A percentile compares a stretch with the other conserved stretches of the same genome.
These are phyloP conservation scores for Gypsophila paniculata DNA, from an alignment of 179 eudicot genomes.

Conservation along the genomic window DNA sequence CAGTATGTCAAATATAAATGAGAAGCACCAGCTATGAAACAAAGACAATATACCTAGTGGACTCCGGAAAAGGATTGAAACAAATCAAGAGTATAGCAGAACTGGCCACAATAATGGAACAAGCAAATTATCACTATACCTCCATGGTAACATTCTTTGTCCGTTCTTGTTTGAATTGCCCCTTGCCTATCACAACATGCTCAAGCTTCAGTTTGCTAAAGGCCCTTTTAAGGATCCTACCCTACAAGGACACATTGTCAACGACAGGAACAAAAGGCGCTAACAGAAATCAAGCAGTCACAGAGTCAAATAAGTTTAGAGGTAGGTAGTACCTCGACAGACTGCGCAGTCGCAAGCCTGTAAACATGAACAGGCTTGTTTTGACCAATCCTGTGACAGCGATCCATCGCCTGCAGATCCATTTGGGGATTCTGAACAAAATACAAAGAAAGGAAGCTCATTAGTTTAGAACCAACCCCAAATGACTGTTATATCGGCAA, in stretches of 20 bases:
- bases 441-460: background rate
- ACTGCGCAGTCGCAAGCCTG: constrained; percentile 90
- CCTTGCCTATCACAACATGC: constrained; percentile 92
- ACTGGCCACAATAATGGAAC: too few relatives aligned
- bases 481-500: background rate
- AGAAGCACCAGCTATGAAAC: background rate
- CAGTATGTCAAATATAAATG: too few relatives aligned
- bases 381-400: constrained; percentile 98
- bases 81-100: too few relatives aligned
- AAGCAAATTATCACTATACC: constrained; percentile 41
- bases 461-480: background rate
- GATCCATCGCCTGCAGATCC: constrained; percentile 99
- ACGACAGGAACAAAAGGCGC: constrained; percentile 1
- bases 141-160: constrained; percentile 49
- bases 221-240: constrained; percentile 89
- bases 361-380: constrained; percentile 99
- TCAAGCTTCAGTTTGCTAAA: constrained; percentile 93
- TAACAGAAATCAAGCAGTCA: background rate
- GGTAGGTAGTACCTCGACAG: constrained; percentile 61
- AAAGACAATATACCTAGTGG: background rate
- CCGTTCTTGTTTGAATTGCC: constrained; percentile 83
- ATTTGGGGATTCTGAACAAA: constrained; percentile 85
- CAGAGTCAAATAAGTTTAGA: background rate
- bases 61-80: background rate
- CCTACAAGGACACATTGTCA: constrained; percentile 40